Base-by-base conservation (phyloP, 345 rosid species). In the Mercurialis annua region DNA sequence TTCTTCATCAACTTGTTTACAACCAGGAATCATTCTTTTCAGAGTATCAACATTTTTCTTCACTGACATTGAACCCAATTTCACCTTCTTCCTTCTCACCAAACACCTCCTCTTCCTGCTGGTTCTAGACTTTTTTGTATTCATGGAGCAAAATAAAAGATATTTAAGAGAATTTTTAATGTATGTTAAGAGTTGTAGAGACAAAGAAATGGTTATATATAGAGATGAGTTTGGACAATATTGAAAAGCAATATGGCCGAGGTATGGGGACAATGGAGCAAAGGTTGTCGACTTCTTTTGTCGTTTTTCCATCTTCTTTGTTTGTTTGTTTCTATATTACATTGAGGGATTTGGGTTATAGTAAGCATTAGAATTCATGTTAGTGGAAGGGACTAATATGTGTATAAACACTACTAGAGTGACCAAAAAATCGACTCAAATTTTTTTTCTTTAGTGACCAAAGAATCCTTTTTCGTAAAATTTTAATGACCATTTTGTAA, bases 1-100 rank as follows among this genome's bases (percentile, higher is more conserved):
- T 66, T 79, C 79, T 2, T 75, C 73, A 18, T 81, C 85, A 5
- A 56, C 83, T 10, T 55, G 76, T 47, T 80, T 78, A 59, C 92
- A 78, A 1, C 80, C 84, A 1, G 87, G 85, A 71, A 84, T 67
- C 33, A 84, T 75, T 55, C 62, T 73, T 66, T 77, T 57, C 24
- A 86, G 74, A 40, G 69, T 74, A 3, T 27, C 24, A 15, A 86
- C 61, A 59, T 84, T 86, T 60, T 78, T 79, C 48, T 44, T 73
- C 9, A 33, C 62, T 0, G 77, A 65, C 38, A 75, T 59, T 21
- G 62, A 29, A 36, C 14, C 73, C 42, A 71, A 46, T 46, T 79
- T 81, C 44, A 38, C 68, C 63, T 70, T 77, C 65, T 76, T 77
- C 47, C 73, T 82, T 60, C 62, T 20, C 56, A 64, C 67, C 36